Base-by-base conservation (phyloP, 768 basidiomycete species). In the Russula sp. region DNA sequence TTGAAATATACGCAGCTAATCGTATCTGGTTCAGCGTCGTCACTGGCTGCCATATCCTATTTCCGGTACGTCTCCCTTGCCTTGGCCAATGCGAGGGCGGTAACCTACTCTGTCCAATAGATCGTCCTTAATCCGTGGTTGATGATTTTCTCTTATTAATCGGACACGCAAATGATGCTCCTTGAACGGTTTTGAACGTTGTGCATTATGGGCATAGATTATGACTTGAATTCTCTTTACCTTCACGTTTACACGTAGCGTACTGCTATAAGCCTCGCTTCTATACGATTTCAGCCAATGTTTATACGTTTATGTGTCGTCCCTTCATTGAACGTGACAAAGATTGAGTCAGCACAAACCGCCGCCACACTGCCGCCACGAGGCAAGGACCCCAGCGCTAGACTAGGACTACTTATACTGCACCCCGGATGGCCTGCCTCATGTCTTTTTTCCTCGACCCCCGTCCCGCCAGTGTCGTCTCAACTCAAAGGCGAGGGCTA, bases 71-170 rank as follows among this genome's bases (percentile, higher is more conserved):
- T 79, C 24, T n/a, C 54, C 14, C 50, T 18, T 16, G 22, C 44
- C 20, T 9, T 59, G 8, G 28, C 6, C 49, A 59, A 26, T 63
- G 68, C 63, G 62, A 65, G 7, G 1, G 26, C 65, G 76, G 55
- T 77, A 78, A 64, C 57, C 59, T 40, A 57, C 30, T 36, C 51
- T 62, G 5, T 40, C 20, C 50, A 48, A 36, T 66, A 89, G 81
- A 87, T 95, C 65, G 85, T 92, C 26, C 82, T 95, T 54, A 94
- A 94, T 73, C 93, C 91, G 3, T 91, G 89, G 88, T 74, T 93
- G 59, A 90, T 92, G 88, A 88, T 92, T 49, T 93, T 92, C 76
- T 86, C 85, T 0, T 83, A 83, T 69, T 76, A 65, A 75, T 28
- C 22, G 36, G 53, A 60, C 44, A 24, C n/a, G 36, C 20, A 24